Percentiles rank a stretch among this genome's conserved stretches.
Conservation (phyloP, 2,329 filamentous ascomycete species). For the Arthrobotrys sphaeroides region DNA sequence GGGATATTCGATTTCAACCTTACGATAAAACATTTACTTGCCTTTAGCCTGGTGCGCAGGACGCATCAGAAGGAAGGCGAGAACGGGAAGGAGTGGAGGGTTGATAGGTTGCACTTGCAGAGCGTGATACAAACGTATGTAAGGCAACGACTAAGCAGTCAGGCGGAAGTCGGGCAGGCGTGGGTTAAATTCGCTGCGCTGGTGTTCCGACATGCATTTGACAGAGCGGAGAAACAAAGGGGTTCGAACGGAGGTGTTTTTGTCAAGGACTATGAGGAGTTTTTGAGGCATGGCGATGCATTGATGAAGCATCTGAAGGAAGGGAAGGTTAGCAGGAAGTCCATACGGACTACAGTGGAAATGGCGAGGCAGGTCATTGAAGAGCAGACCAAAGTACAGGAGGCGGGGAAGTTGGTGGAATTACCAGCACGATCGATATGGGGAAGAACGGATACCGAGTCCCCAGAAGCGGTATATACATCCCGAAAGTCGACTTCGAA, state of each 20-base stretch:
- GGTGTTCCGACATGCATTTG: slow-evolving; percentile 47
- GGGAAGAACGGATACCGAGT: slow-evolving; percentile 45
- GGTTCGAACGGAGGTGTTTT: slow-evolving; percentile 29
- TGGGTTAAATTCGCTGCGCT: slow-evolving; percentile 49
- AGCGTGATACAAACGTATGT: slow-evolving; percentile 56
- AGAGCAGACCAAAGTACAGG: slow-evolving; percentile 31
- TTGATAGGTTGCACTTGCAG: slow-evolving; percentile 57
- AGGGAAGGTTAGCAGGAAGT: slow-evolving; percentile 45
- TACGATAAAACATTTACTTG: slow-evolving; percentile 57
- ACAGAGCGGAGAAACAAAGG: slow-evolving; percentile 43
- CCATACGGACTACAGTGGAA: slow-evolving; percentile 32
- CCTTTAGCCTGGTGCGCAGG: slow-evolving; percentile 57
- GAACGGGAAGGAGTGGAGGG: slow-evolving; percentile 54
- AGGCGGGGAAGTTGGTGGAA: slow-evolving; percentile 28
- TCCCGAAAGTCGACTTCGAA: slow-evolving; percentile 42
- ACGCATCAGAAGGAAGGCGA: slow-evolving; percentile 51
- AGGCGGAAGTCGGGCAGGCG: slow-evolving; percentile 37
- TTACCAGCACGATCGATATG: slow-evolving; percentile 32
- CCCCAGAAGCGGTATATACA: slow-evolving; percentile 32
- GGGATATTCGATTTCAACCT: slow-evolving; percentile 56
- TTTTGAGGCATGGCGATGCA: slow-evolving; percentile 39
- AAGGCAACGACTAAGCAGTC: slow-evolving; percentile 24
- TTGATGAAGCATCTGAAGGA: slow-evolving; percentile 34
- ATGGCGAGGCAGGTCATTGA: slow-evolving; percentile 29
- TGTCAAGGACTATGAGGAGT: slow-evolving; percentile 50